Evolutionary conservation across 257 asterid species (phyloP).

Genomic region (Euphrasia confusa): DNA sequence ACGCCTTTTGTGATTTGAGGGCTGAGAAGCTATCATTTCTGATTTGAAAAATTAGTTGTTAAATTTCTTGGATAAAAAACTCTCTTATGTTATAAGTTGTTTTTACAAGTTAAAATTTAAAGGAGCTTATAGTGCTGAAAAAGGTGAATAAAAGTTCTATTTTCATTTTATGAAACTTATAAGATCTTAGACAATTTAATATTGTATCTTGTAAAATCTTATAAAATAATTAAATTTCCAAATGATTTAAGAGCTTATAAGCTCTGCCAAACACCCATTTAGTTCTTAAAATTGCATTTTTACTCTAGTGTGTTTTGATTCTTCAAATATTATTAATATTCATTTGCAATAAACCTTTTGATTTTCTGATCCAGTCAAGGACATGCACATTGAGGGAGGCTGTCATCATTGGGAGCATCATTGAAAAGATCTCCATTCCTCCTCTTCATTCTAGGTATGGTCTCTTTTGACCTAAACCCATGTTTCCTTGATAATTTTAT

Average conservation of each 20-base stretch:
- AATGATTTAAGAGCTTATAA: too few species aligned
- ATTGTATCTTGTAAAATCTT: neutral
- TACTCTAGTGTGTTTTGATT: neutral
- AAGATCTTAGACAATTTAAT: neutral
- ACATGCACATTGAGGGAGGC: slow-evolving; percentile 82
- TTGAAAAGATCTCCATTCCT: slow-evolving; percentile 74
- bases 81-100: too few species aligned
- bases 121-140: too few species aligned
- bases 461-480: slow-evolving; percentile 3
- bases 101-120: too few species aligned
- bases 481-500: neutral
- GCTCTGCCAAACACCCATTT: too few species aligned
- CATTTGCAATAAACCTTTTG: neutral
- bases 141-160: too few species aligned
- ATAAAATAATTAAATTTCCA: neutral
- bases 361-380: slow-evolving; percentile 48
- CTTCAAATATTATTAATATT: neutral
- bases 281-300: neutral
- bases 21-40: neutral
- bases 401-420: slow-evolving; percentile 68
- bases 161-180: too few species aligned
- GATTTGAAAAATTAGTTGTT: neutral
- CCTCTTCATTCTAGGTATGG: slow-evolving; percentile 82
- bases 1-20: too few species aligned
- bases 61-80: too few species aligned